Evolutionary conservation across 192 early-diverging fungal genomes (phyloP).

Genomic region (Backusella australiensis): DNA sequence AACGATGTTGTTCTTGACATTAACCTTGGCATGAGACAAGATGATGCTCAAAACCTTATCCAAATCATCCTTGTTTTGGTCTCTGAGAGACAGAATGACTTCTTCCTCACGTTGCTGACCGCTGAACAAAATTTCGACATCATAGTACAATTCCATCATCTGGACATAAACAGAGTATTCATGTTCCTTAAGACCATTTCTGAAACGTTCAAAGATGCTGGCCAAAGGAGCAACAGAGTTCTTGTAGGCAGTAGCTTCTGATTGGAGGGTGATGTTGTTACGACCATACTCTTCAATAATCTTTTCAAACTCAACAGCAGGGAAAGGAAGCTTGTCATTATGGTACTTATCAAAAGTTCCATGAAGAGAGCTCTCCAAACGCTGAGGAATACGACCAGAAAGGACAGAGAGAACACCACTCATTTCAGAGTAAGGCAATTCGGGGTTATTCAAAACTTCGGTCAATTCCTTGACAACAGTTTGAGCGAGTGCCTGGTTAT

Average conservation of each 20-base stretch:
- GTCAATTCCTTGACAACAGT: conserved; percentile 70
- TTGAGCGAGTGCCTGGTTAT: conserved; percentile 70
- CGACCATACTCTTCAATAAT: conserved; percentile 54
- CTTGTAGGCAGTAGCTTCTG: conserved; percentile 66
- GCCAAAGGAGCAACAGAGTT: conserved; percentile 65
- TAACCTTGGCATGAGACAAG: conserved; percentile 83
- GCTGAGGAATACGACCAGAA: conserved; percentile 81
- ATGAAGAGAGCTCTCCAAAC: conserved; percentile 58
- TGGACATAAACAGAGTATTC: conserved; percentile 69
- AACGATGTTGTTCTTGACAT: conserved; percentile 74
- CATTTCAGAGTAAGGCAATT: conserved; percentile 86
- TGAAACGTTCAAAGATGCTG: conserved; percentile 65
- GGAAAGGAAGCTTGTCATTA: conserved; percentile 58
- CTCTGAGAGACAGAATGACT: conserved; percentile 81
- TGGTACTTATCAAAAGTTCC: conserved; percentile 41
- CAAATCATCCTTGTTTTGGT: conserved; percentile 79
- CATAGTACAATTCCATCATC: conserved; percentile 83
- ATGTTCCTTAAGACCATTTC: conserved; percentile 71
- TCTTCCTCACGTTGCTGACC: conserved; percentile 76
- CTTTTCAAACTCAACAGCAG: conserved; percentile 63
- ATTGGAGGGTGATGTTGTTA: conserved; percentile 47
- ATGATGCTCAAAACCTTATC: conserved; percentile 68
- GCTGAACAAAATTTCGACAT: conserved; percentile 83
- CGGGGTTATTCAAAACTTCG: conserved; percentile 69
- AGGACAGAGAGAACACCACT: conserved; percentile 77